Percentiles rank a stretch among this genome's conserved stretches.
phyloP scores from a whole-genome alignment of 176 grass and related monocot genomes.

The Typha latifolia region DNA sequence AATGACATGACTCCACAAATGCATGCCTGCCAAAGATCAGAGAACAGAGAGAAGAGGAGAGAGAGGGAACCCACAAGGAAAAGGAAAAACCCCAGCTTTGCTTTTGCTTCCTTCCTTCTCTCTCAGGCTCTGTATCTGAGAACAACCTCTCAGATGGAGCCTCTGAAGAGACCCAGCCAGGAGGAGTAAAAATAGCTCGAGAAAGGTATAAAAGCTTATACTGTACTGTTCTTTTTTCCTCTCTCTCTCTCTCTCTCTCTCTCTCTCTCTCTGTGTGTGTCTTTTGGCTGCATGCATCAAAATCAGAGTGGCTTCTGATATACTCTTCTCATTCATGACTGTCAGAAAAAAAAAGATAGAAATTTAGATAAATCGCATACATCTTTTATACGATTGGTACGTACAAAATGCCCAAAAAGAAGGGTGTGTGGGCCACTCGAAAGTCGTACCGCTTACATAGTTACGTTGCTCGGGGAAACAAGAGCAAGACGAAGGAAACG shows the following conservation, averaged over 20 bases:
- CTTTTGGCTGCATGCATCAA: conserved; percentile 59
- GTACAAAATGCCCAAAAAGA: conserved; percentile 7
- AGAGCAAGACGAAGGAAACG: not conserved
- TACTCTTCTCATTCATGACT: conserved; percentile 55
- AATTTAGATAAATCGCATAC: not conserved
- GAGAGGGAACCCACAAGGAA: not conserved
- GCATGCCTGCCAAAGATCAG: not conserved
- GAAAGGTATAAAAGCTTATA: conserved; percentile 16
- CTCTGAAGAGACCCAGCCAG: conserved; percentile 23
- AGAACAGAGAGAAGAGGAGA: not conserved
- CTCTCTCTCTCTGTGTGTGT: conserved; percentile 11
- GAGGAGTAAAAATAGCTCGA: conserved; percentile 42
- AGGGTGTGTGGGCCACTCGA: not conserved
- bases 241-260: conserved; percentile 21
- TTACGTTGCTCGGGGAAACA: not conserved
- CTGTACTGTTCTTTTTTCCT: conserved; percentile 22
- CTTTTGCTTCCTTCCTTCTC: conserved; percentile 15
- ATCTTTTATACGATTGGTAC: not conserved
- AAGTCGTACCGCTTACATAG: not conserved
- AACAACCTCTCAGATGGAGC: not conserved
- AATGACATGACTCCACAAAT: not conserved
- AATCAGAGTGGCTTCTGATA: conserved; percentile 74
- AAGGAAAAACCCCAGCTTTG: conserved; percentile 8
- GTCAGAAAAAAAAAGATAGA: conserved; percentile 29
- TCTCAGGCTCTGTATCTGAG: not conserved